A percentile compares a stretch with the other conserved stretches of the same genome.
These are phyloP conservation scores for Calonectria henricotiae DNA, from an alignment of 2,329 filamentous ascomycete species.

Conservation along the genomic window DNA sequence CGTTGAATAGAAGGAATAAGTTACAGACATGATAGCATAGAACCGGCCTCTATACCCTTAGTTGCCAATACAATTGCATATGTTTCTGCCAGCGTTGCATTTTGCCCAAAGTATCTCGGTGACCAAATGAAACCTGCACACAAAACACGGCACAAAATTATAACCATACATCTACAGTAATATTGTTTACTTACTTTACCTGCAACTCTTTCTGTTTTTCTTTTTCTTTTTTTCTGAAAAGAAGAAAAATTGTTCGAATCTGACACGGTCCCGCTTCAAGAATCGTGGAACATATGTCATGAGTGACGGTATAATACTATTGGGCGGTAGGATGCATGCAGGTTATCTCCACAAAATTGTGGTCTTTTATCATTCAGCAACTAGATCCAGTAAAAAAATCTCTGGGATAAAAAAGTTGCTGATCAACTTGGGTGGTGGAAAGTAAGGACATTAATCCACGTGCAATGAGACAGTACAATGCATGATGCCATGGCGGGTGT, in stretches of 20 bases:
- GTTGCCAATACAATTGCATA: conserved; percentile 8
- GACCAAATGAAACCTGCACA: background rate
- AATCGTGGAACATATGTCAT: background rate
- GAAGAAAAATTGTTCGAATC: background rate
- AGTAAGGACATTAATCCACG: too few relatives aligned
- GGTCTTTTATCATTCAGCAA: background rate
- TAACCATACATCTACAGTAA: background rate
- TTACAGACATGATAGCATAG: conserved; percentile 5
- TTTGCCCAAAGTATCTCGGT: background rate
- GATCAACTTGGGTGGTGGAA: background rate
- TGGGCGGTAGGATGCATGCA: background rate
- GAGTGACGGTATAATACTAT: background rate
- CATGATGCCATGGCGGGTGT: too few relatives aligned
- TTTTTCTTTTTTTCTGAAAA: too few relatives aligned
- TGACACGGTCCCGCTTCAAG: background rate
- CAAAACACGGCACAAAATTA: background rate
- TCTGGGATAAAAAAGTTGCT: background rate
- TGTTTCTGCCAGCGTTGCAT: background rate
- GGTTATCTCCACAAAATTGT: background rate
- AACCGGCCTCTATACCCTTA: background rate
- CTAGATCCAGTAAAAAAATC: background rate
- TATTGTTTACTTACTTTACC: too few relatives aligned
- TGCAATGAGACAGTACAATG: too few relatives aligned
- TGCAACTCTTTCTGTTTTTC: background rate
- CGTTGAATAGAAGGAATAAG: conserved; percentile 30